These are phyloP conservation scores for Neofusicoccum cordaticola DNA, from an alignment of 2,329 filamentous ascomycete species.

Conservation along the genomic window DNA sequence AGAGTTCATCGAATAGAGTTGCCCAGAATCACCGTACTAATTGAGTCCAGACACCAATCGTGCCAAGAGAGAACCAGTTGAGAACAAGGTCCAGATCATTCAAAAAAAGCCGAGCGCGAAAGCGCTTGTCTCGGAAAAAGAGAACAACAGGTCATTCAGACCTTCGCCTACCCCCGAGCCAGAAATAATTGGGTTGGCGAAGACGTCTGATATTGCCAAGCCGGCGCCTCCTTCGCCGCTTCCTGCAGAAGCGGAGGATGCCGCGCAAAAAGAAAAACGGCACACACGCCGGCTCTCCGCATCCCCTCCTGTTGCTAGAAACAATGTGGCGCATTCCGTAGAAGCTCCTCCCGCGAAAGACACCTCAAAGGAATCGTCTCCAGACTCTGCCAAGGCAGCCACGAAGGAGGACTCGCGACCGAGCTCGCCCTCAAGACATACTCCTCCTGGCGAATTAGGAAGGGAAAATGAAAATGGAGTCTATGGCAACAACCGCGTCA, in stretches of 20 bases:
- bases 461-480: background rate
- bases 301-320: slow-evolving; percentile 21
- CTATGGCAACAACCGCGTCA: background rate
- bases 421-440: background rate
- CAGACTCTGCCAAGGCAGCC: background rate
- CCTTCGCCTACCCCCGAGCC: background rate
- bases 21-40: background rate
- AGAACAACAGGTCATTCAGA: background rate
- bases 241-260: background rate
- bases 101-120: background rate
- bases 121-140: background rate
- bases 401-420: background rate
- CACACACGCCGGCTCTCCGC: slow-evolving; percentile 28
- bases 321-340: background rate
- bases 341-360: background rate
- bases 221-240: slow-evolving; percentile 7
- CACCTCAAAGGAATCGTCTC: background rate
- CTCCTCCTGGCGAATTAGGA: background rate
- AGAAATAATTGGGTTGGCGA: slow-evolving; percentile 4
- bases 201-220: slow-evolving; percentile 4
- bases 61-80: background rate
- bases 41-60: background rate
- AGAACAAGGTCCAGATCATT: background rate
- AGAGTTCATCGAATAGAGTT: background rate
- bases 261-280: slow-evolving; percentile 22